Conservation (phyloP, 169 alveolate species). For the Perkinsus chesapeaki region DNA sequence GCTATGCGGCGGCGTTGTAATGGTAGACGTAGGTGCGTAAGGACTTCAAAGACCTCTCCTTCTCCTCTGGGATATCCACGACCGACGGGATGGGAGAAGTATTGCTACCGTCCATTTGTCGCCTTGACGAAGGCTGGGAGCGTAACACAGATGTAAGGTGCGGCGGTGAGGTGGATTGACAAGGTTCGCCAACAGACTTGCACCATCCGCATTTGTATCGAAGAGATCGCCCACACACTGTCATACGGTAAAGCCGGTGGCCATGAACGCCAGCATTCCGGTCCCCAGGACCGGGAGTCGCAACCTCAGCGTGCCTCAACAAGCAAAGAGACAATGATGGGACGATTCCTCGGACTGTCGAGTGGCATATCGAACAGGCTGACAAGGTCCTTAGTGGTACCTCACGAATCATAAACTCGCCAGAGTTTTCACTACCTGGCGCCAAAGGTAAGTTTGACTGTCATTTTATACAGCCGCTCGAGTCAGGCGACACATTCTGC, state of each 20-base stretch:
- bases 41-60: neutral
- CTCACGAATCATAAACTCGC: neutral
- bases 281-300: neutral
- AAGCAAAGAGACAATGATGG: neutral
- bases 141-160: neutral
- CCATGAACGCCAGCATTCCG: neutral
- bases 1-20: too few relatives aligned
- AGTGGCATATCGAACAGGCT: neutral
- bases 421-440: neutral
- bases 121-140: neutral
- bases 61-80: neutral
- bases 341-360: neutral
- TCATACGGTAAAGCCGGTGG: neutral
- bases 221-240: neutral
- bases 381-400: neutral
- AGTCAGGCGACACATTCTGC: neutral
- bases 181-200: neutral
- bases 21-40: neutral
- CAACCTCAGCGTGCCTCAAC: neutral
- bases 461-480: neutral
- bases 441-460: neutral
- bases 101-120: neutral
- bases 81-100: neutral
- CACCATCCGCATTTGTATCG: neutral
- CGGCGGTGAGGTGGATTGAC: neutral